Percentiles rank a stretch among this genome's conserved stretches.
phyloP scores from a whole-genome alignment of 306 rosid species.

The Ziziphus jujuba region DNA sequence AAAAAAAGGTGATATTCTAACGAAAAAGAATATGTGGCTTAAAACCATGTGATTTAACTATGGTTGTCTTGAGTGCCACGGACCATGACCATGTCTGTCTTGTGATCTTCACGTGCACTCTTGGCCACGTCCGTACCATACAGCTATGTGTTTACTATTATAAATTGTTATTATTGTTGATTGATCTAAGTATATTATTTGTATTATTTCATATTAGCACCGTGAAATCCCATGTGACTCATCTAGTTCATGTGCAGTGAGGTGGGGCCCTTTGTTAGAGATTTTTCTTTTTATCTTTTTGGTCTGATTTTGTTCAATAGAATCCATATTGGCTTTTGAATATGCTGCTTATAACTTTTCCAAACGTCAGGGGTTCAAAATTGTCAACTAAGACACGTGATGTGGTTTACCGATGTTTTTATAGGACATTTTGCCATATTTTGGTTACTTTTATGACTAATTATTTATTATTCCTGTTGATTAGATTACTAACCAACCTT shows the following conservation, averaged over 20 bases:
- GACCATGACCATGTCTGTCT: conserved; percentile 39
- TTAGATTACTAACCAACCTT: too few relatives aligned
- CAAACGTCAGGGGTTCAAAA: not conserved
- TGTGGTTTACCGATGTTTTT: not conserved
- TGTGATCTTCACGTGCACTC: conserved; percentile 46
- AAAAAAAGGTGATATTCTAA: not conserved
- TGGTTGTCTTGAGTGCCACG: conserved; percentile 36
- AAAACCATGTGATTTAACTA: conserved; percentile 17
- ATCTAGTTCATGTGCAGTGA: not conserved
- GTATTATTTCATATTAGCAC: not conserved
- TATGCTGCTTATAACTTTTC: too few relatives aligned
- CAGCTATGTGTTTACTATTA: conserved; percentile 15
- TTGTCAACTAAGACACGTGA: not conserved
- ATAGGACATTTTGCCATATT: not conserved
- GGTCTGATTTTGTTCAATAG: too few relatives aligned
- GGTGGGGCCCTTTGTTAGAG: not conserved
- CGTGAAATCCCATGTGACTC: not conserved
- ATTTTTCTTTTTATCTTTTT: too few relatives aligned
- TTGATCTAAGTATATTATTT: not conserved
- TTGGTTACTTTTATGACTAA: not conserved
- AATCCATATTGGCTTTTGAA: too few relatives aligned
- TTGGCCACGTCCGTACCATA: conserved; percentile 28
- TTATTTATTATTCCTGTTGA: too few relatives aligned
- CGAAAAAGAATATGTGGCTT: conserved; percentile 30
- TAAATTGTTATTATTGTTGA: not conserved